A percentile compares a stretch with the other conserved stretches of the same genome.
These are phyloP conservation scores for Saccharum hybrid DNA, from an alignment of 202 grass and related monocot genomes.

Conservation along the genomic window DNA sequence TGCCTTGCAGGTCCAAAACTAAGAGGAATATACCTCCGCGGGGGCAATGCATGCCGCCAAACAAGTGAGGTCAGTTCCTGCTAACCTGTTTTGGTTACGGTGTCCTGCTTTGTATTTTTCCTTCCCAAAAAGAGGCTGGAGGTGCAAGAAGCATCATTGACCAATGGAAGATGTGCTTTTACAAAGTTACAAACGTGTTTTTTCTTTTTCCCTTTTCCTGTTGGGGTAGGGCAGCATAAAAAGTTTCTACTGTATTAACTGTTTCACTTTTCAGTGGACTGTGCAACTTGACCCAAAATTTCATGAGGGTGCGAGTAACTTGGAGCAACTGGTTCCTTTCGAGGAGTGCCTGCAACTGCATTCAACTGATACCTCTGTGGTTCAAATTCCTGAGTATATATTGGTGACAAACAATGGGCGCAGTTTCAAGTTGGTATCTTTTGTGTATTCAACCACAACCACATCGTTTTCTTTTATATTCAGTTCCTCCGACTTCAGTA, in stretches of 20 bases:
- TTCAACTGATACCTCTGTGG: constrained; percentile 73
- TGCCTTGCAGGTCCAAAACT: constrained; percentile 76
- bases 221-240: constrained; percentile 8
- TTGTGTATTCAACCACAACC: constrained; percentile 33
- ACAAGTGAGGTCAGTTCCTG: constrained; percentile 74
- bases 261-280: constrained; percentile 84
- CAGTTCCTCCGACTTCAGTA: constrained; percentile 1
- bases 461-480: constrained; percentile 26
- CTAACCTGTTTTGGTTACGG: constrained; percentile 37
- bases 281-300: constrained; percentile 97
- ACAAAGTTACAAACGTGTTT: constrained; percentile 8
- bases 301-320: constrained; percentile 91
- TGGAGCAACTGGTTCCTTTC: constrained; percentile 97
- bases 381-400: constrained; percentile 84
- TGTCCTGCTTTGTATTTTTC: constrained; percentile 36
- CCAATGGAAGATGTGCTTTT: constrained; percentile 32
- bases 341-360: constrained; percentile 89
- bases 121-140: constrained; percentile 19
- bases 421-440: constrained; percentile 86
- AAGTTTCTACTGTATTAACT: constrained; percentile 39
- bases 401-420: constrained; percentile 93
- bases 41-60: constrained; percentile 68
- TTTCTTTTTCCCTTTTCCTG: not conserved
- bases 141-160: constrained; percentile 25
- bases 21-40: constrained; percentile 96